These are phyloP conservation scores for Alternaria metachromatica DNA, from an alignment of 2,329 filamentous ascomycete species.

Conservation along the genomic window DNA sequence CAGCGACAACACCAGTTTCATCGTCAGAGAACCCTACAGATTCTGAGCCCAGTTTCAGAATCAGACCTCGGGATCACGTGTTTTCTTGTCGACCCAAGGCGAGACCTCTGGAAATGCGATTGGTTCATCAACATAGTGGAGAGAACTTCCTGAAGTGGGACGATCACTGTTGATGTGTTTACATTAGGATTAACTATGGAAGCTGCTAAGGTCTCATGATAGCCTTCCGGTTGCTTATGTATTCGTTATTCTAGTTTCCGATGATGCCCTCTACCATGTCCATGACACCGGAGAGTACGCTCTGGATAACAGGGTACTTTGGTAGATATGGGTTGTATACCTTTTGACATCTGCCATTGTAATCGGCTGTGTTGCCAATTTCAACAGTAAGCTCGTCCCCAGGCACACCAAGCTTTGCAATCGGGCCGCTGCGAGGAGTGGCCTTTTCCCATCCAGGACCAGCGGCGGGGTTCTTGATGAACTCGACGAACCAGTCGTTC, in stretches of 20 bases:
- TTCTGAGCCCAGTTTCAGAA: not conserved
- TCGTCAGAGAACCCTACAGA: not conserved
- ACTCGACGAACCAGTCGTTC: conserved; percentile 53
- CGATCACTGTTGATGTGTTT: not conserved
- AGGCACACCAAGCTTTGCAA: conserved; percentile 47
- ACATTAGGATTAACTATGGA: not conserved
- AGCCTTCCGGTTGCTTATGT: not conserved
- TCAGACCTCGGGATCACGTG: not conserved
- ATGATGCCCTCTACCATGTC: not conserved
- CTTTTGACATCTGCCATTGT: conserved; percentile 44
- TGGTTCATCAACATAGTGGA: not conserved
- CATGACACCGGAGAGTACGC: conserved; percentile 9
- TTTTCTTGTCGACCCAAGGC: not conserved
- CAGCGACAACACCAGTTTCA: not conserved
- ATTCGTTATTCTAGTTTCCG: conserved; percentile 1
- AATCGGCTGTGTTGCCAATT: conserved; percentile 38
- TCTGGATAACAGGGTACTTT: conserved; percentile 30
- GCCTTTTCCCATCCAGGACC: conserved; percentile 53
- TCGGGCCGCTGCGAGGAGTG: conserved; percentile 34
- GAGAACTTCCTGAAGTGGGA: not conserved
- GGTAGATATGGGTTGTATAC: conserved; percentile 31
- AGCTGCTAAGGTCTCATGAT: not conserved
- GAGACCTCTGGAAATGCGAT: not conserved
- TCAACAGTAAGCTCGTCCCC: conserved; percentile 44
- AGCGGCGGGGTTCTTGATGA: conserved; percentile 54